Percentiles rank a stretch among this genome's conserved stretches.
These are phyloP conservation scores for Colletotrichum sojae DNA, from an alignment of 2,329 filamentous ascomycete genomes.

Conservation along the genomic window DNA sequence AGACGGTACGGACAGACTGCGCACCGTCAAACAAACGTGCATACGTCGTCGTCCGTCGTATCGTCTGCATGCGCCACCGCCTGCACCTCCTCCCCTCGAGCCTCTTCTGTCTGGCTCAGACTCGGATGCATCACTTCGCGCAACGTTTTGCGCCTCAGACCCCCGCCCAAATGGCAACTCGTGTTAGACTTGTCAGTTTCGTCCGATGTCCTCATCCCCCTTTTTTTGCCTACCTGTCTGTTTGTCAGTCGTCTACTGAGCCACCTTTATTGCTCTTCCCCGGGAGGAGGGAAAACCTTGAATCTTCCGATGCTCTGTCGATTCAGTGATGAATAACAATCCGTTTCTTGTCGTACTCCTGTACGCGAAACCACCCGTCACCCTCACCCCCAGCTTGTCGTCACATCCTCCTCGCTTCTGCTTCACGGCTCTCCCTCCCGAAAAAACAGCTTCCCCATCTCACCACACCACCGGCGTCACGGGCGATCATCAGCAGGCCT, in stretches of 20 bases:
- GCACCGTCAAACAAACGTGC: not conserved
- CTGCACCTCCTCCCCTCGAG: not conserved
- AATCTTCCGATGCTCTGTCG: not conserved
- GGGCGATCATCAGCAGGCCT: conserved; percentile 3
- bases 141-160: conserved; percentile 34
- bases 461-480: not conserved
- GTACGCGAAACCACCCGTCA: not conserved
- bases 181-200: conserved; percentile 26
- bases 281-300: conserved; percentile 20
- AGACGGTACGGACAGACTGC: too few species aligned
- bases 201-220: conserved; percentile 40
- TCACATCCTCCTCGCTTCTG: not conserved
- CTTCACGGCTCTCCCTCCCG: conserved; percentile 6
- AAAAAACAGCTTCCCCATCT: not conserved
- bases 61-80: conserved; percentile 1
- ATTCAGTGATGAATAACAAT: conserved; percentile 4
- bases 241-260: not conserved
- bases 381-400: not conserved
- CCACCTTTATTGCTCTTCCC: not conserved
- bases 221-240: not conserved
- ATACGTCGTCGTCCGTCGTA: not conserved
- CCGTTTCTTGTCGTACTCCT: conserved; percentile 5
- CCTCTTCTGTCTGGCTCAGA: not conserved
- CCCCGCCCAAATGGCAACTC: conserved; percentile 1
- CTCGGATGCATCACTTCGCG: conserved; percentile 9